Evolutionary conservation across 1,284 basidiomycete genomes (phyloP), one percentile per base, ranked within the genome.

Genomic region (Puccinia horiana): DNA sequence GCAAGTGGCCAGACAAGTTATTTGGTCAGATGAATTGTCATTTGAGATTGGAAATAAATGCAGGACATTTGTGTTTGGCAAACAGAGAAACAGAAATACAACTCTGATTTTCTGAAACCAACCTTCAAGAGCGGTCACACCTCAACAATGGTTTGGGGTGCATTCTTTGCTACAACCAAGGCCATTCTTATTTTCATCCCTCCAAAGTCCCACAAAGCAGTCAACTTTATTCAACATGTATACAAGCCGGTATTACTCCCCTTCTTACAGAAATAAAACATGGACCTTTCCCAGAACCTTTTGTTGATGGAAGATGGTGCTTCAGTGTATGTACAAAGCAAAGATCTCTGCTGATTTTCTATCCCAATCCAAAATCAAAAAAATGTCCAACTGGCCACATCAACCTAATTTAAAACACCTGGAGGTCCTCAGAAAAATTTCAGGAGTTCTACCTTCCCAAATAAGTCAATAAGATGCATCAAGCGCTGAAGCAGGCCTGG

Each of bases 341-440:
- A 35, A 56, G 49, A n/a, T 56, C n/a, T 52, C 35, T 5, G 37
- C 40, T 8, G 18, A 26, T 16, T 78, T 35, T 20, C 61, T 58
- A 49, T 23, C 9, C 23, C 14, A 44, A 26, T 12, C 40, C 20
- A 23, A 37, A 20, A 63, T n/a, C n/a, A 32, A 49, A 32, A 65
- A 78, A 20, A n/a, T 52, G 2, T 32, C 56, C 49, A 5, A 67
- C 2, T 72, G 67, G 52, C 65, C 63, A 54, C 35, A 44, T 80
- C 47, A 70, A 80, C 35, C 77, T 67, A 8, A 80, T 80, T 42
- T 47, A 70, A 29, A 80, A 72, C 54, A 12, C 72, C 6, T 80
- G 77, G 65, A 80, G 32, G 35, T 70, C 35, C 49, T 80, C 32
- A 80, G 72, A 40, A 52, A 37, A 40, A 23, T 32, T 80, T 37